A percentile compares a stretch with the other conserved stretches of the same genome.
Conservation (phyloP, 2,329 filamentous ascomycete genomes). For the Orbilia quercus region DNA sequence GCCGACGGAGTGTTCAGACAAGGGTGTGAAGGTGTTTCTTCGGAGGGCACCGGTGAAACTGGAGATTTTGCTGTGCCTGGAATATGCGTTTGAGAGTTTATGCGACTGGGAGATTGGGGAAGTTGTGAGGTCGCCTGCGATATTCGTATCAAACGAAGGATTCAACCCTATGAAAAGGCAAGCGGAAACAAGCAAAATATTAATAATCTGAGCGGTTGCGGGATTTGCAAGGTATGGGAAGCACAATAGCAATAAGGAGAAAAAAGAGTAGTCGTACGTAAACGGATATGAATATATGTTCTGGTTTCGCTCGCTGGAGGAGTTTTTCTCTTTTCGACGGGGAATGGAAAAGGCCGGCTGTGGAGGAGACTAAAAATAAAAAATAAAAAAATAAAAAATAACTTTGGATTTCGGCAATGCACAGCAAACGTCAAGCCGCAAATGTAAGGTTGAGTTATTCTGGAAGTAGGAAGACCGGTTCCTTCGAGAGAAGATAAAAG, state of each 20-base stretch:
- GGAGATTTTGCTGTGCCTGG: not conserved
- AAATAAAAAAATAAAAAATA: slow-evolving; percentile 19
- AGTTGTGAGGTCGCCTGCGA: slow-evolving; percentile 32
- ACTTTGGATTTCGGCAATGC: slow-evolving; percentile 50
- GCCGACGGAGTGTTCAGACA: no score
- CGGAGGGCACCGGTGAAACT: not conserved
- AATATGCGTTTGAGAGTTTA: not conserved
- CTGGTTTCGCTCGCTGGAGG: slow-evolving; percentile 2
- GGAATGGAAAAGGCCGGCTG: slow-evolving; percentile 27
- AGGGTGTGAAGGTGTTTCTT: no score
- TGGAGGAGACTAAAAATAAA: slow-evolving; percentile 27
- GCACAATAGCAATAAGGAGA: slow-evolving; percentile 6
- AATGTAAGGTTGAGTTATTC: no score
- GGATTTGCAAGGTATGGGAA: slow-evolving; percentile 1
- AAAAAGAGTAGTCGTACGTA: slow-evolving; percentile 12
- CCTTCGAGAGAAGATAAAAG: slow-evolving; percentile 6
- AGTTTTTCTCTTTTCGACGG: slow-evolving; percentile 15
- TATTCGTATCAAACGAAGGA: slow-evolving; percentile 53
- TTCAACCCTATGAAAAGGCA: not conserved
- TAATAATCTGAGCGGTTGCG: slow-evolving; percentile 11
- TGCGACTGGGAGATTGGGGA: not conserved
- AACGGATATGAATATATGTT: slow-evolving; percentile 28
- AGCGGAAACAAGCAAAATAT: slow-evolving; percentile 2
- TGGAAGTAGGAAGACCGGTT: slow-evolving; percentile 23
- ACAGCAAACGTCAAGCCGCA: slow-evolving; percentile 55